Evolutionary conservation across 441 rosid species (phyloP).

Genomic region (Macaranga tanarius): DNA sequence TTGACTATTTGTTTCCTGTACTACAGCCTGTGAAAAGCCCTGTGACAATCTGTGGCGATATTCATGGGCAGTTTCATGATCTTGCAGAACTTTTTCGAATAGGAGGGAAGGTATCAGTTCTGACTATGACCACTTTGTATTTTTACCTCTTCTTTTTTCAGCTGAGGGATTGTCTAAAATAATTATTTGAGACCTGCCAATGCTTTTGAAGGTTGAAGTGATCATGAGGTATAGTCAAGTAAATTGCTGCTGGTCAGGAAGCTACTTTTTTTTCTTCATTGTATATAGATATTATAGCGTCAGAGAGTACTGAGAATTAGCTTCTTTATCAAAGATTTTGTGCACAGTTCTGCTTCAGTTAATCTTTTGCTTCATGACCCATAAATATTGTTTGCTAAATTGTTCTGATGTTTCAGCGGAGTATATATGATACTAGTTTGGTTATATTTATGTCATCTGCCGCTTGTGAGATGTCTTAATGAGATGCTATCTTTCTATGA

Average conservation of each 20-base stretch:
- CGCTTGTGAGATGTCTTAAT: background rate
- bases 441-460: slow-evolving; percentile 1
- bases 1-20: slow-evolving; percentile 17
- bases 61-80: slow-evolving; percentile 96
- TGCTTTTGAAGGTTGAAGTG: slow-evolving; percentile 35
- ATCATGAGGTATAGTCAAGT: slow-evolving; percentile 30
- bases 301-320: background rate
- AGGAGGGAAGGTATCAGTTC: slow-evolving; percentile 78
- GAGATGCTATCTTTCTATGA: background rate
- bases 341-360: slow-evolving; percentile 5
- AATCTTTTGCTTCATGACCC: background rate
- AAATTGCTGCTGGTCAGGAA: slow-evolving; percentile 25
- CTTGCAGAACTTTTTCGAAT: slow-evolving; percentile 95
- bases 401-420: background rate
- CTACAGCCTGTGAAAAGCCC: slow-evolving; percentile 93
- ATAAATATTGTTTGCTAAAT: background rate
- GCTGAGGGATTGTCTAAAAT: slow-evolving; percentile 27
- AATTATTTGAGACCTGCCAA: slow-evolving; percentile 28
- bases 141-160: slow-evolving; percentile 25
- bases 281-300: slow-evolving; percentile 1
- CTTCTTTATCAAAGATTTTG: background rate
- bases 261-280: slow-evolving; percentile 18
- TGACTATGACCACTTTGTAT: slow-evolving; percentile 20
- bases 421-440: background rate
- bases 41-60: slow-evolving; percentile 90